Base-by-base conservation (phyloP, 163 green algal species). In the Prototheca wickerhamii region DNA sequence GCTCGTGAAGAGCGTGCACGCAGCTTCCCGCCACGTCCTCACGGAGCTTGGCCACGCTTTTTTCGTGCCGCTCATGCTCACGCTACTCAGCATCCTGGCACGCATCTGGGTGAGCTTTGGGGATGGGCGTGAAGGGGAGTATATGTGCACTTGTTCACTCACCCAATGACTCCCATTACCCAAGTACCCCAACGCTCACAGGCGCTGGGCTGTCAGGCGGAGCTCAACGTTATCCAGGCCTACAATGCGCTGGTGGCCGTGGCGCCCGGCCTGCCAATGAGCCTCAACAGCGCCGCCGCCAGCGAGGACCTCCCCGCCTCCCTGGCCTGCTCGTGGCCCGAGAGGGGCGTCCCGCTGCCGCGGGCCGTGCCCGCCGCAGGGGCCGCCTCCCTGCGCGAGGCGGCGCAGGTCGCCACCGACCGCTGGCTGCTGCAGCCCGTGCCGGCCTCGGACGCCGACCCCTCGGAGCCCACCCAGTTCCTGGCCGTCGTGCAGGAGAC, bases 61-160 rank as follows among this genome's bases (percentile, higher is more conserved):
- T 67, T 86, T 86, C 68, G 74, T 86, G 72, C 79, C 79, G 0
- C 52, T 84, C 18, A 68, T 65, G 58, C 68, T 78, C 33, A 74
- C 69, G 12, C 59, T 50, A 3, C 17, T 70, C 15, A 70, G 70
- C 21, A 58, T 70, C 32, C 51, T 84, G 58, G 71, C 73, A 4
- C 54, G 76, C 49, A 65, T 75, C 32, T 51, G 61, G 60, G 72
- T 70, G 56, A 18, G 69, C n/a, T n/a, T n/a, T n/a, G n/a, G n/a
- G n/a, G n/a, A n/a, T n/a, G n/a, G n/a, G n/a, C n/a, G n/a, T n/a
- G n/a, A n/a, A n/a, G n/a, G n/a, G n/a, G n/a, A n/a, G n/a, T n/a
- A n/a, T n/a, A n/a, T n/a, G n/a, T n/a, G n/a, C n/a, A n/a, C n/a
- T n/a, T n/a, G n/a, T n/a, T n/a, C n/a, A n/a, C n/a, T n/a, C n/a